Percentiles rank a stretch among this genome's conserved stretches.
These are phyloP conservation scores for Citrus inodora DNA, from an alignment of 345 rosid species.

Conservation along the genomic window DNA sequence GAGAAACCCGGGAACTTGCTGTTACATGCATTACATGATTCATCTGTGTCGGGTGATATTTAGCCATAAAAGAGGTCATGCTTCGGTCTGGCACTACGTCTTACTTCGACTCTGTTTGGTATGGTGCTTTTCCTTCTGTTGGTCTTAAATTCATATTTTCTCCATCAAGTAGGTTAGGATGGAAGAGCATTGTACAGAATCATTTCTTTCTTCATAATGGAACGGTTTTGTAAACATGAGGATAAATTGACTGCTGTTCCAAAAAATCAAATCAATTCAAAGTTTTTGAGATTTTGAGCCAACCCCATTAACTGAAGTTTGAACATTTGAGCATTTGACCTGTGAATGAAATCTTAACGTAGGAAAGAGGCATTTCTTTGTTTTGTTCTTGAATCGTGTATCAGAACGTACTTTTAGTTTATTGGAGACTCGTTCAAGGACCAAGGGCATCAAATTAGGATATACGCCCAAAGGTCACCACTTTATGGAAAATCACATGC, in stretches of 20 bases:
- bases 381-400: background rate
- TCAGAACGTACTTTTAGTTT: background rate
- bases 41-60: background rate
- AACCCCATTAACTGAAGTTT: conserved; percentile 14
- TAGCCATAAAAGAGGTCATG: background rate
- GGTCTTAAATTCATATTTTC: background rate
- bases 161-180: background rate
- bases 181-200: background rate
- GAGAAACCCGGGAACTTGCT: background rate
- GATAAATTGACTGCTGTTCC: background rate
- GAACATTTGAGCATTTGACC: background rate
- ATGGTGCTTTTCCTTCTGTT: background rate
- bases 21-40: background rate
- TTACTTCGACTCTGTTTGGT: background rate
- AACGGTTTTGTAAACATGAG: background rate
- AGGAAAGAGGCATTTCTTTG: background rate
- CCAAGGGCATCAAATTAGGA: background rate
- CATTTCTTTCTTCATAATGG: background rate
- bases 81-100: background rate
- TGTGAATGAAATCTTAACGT: background rate
- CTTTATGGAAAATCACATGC: background rate
- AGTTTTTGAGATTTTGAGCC: conserved; percentile 11
- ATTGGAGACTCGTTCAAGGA: background rate
- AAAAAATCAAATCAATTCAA: too few relatives aligned
- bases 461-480: background rate